phyloP scores from a whole-genome alignment of 1,139 yeast genomes.

The Meyerozyma athensensis region DNA sequence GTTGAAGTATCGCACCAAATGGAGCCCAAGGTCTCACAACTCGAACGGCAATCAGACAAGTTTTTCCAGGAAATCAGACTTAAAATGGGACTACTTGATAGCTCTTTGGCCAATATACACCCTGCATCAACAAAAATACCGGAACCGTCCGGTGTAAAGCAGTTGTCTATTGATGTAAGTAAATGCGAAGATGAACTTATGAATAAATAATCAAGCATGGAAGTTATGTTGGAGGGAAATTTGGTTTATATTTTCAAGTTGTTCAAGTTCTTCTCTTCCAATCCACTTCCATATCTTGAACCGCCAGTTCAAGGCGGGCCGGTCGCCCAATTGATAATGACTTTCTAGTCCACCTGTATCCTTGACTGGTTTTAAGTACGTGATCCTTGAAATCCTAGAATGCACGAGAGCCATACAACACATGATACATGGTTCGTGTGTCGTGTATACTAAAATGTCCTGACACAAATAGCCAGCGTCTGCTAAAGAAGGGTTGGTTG shows the following conservation, averaged over 20 bases:
- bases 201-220: constrained; percentile 1
- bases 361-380: constrained; percentile 47
- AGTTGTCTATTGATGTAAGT: not conserved
- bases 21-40: not conserved
- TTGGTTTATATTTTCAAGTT: not conserved
- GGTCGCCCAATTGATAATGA: constrained; percentile 68
- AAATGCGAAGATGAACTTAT: not conserved
- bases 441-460: constrained; percentile 72
- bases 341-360: constrained; percentile 51
- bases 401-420: constrained; percentile 95
- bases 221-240: not conserved
- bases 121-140: not conserved
- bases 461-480: constrained; percentile 62
- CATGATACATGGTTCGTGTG: constrained; percentile 97
- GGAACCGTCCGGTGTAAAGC: not conserved
- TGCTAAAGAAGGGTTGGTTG: constrained; percentile 8
- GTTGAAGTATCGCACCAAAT: not conserved
- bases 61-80: not conserved
- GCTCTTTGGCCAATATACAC: not conserved
- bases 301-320: constrained; percentile 14
- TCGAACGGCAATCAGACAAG: not conserved
- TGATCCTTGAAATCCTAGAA: constrained; percentile 69
- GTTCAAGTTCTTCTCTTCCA: constrained; percentile 5
- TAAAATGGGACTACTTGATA: not conserved
- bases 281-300: constrained; percentile 17